These are phyloP conservation scores for Euphorbia schlechtendalii DNA, from an alignment of 441 rosid species.

Conservation along the genomic window DNA sequence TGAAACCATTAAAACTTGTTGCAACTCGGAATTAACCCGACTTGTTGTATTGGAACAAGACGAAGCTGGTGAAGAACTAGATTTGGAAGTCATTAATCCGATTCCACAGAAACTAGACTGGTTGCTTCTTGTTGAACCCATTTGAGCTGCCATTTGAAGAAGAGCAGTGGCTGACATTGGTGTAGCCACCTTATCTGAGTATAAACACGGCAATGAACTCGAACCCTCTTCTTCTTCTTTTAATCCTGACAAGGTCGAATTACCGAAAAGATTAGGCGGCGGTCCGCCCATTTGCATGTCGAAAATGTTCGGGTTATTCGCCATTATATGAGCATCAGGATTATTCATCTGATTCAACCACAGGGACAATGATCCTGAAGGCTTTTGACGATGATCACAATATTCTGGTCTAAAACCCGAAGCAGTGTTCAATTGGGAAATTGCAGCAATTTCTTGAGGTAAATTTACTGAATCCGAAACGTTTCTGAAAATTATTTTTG, in stretches of 20 bases:
- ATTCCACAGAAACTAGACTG: conserved; percentile 31
- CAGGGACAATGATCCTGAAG: conserved; percentile 18
- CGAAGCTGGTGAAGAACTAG: conserved; percentile 27
- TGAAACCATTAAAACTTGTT: neutral
- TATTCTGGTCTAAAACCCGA: conserved; percentile 38
- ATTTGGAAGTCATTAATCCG: conserved; percentile 27
- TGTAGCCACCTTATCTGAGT: conserved; percentile 29
- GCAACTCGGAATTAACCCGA: too few species aligned
- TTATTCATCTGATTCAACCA: conserved; percentile 23
- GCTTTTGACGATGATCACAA: conserved; percentile 24
- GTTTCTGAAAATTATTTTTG: conserved; percentile 30
- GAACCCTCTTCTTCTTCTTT: conserved; percentile 44
- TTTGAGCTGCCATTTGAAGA: conserved; percentile 84
- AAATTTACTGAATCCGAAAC: conserved; percentile 28
- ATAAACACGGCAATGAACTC: conserved; percentile 35
- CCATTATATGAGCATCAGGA: too few species aligned
- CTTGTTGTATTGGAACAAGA: too few species aligned
- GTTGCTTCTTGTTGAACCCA: conserved; percentile 63
- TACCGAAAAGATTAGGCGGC: conserved; percentile 44
- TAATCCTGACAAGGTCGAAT: conserved; percentile 43
- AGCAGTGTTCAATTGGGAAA: conserved; percentile 42
- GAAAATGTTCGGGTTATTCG: too few species aligned
- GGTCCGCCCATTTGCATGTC: conserved; percentile 30
- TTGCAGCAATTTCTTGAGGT: conserved; percentile 40
- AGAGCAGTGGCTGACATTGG: conserved; percentile 90